Base-by-base conservation (phyloP, 257 asterid genomes). In the Cruciata laevipes region DNA sequence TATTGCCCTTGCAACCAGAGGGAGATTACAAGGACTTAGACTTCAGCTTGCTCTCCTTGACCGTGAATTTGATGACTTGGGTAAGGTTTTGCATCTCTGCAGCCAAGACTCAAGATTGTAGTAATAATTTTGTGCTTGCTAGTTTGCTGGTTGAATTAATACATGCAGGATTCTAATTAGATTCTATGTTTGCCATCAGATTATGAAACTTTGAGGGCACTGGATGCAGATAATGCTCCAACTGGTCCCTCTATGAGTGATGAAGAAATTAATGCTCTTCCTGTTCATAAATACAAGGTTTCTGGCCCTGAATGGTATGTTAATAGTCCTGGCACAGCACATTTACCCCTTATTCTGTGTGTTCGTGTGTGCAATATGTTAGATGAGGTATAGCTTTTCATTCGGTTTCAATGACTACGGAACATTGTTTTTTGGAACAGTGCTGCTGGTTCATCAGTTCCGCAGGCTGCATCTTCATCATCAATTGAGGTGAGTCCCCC, bases 1-100 rank as follows among this genome's bases (percentile, higher is more conserved):
- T 25, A 90, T 90, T 77, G 86, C 99, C 57, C 89, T 94, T 25
- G 95, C 97, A 65, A 94, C 96, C 51, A 77, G 97, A 77, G 99
- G 99, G 65, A 84, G 97, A 64, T 70, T 94, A 85, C 99, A 89
- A 75, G 98, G 99, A 64, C 97, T 93, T 68, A 84, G 99, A 69
- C 97, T 93, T 70, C 97, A 93, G 83, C 99, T 93, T 63, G 97
- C 99, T n/a, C 97, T 93, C 77, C 99, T 93, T 67, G 99, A 93
- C 75, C 71, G 99, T 71, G 99, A 93, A 75, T 93, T 93, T 68
- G 99, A 93, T 68, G 99, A 93, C 81, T 82, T 93, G 72, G 99
- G 97, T 90, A 66, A 69, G 42, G 52, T 60, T 65, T 38, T 17
- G 13, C 65, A 53, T 40, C 49, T 61, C 66, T 44, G 20, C 63